These are phyloP conservation scores for Royoungia palumana DNA, from an alignment of 768 basidiomycete species.

Conservation along the genomic window DNA sequence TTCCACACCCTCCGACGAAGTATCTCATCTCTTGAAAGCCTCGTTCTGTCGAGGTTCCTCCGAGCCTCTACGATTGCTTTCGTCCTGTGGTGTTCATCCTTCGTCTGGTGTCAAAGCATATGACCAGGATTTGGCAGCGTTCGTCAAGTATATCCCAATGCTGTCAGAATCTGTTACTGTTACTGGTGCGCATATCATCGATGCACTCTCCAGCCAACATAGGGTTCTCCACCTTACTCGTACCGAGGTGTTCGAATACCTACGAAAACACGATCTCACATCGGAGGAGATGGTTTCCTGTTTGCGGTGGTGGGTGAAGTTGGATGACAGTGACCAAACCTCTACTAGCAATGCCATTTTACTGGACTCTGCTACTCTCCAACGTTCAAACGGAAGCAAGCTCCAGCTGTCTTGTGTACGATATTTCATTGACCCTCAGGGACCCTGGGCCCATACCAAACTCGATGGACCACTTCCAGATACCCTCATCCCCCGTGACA, in stretches of 20 bases:
- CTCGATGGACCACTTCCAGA: constrained; percentile 73
- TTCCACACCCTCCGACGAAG: constrained; percentile 69
- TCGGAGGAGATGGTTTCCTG: constrained; percentile 6
- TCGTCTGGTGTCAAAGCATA: constrained; percentile 68
- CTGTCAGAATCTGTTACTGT: constrained; percentile 33
- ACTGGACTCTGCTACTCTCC: constrained; percentile 64
- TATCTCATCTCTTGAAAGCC: constrained; percentile 63
- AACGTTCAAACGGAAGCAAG: constrained; percentile 45
- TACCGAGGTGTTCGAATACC: constrained; percentile 1
- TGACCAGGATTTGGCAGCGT: constrained; percentile 59
- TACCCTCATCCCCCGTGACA: constrained; percentile 62
- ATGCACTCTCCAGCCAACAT: not conserved
- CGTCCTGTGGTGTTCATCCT: constrained; percentile 65
- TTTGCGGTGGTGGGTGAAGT: constrained; percentile 3
- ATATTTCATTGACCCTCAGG: constrained; percentile 64
- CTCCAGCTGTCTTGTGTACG: constrained; percentile 61
- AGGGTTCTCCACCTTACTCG: not conserved
- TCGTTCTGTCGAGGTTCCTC: constrained; percentile 72
- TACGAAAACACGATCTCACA: not conserved
- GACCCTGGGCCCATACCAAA: constrained; percentile 55
- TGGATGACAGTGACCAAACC: not conserved
- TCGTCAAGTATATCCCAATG: constrained; percentile 75
- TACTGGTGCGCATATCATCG: constrained; percentile 55
- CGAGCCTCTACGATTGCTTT: constrained; percentile 64
- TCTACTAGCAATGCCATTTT: constrained; percentile 39